Evolutionary conservation across 768 basidiomycete species (phyloP).

Genomic region (Panus rudis): DNA sequence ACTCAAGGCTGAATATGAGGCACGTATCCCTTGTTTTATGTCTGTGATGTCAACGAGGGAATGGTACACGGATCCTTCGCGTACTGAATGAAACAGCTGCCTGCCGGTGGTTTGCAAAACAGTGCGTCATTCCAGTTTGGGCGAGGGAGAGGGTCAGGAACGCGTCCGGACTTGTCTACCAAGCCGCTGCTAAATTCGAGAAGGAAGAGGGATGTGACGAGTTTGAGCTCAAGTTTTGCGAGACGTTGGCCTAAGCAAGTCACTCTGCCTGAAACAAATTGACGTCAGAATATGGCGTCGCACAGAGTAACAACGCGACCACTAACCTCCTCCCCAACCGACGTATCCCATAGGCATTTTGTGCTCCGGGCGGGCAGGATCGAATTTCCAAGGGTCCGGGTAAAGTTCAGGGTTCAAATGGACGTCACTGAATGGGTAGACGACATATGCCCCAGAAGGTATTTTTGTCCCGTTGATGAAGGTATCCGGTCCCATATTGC

Average conservation of each 20-base stretch:
- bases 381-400: conserved; percentile 72
- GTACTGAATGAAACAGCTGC: conserved; percentile 49
- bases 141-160: conserved; percentile 37
- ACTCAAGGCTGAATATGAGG: too few relatives aligned
- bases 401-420: conserved; percentile 69
- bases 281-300: conserved; percentile 3
- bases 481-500: conserved; percentile 66
- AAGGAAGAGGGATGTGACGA: conserved; percentile 60
- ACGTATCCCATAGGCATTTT: conserved; percentile 54
- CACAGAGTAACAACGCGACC: conserved; percentile 5
- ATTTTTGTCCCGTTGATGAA: conserved; percentile 64
- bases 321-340: conserved; percentile 77
- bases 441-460: conserved; percentile 66
- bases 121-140: conserved; percentile 80
- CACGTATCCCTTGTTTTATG: too few relatives aligned
- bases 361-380: conserved; percentile 46
- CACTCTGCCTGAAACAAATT: conserved; percentile 46
- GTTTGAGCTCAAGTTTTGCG: conserved; percentile 68
- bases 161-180: conserved; percentile 46
- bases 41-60: too few relatives aligned
- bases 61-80: too few relatives aligned
- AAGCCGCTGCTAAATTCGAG: conserved; percentile 54
- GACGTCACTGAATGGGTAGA: conserved; percentile 76
- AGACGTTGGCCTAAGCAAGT: conserved; percentile 68
- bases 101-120: conserved; percentile 53